Percentiles rank a stretch among this genome's conserved stretches.
These are phyloP conservation scores for Posidonia oceanica DNA, from an alignment of 116 monocot species.

Conservation along the genomic window DNA sequence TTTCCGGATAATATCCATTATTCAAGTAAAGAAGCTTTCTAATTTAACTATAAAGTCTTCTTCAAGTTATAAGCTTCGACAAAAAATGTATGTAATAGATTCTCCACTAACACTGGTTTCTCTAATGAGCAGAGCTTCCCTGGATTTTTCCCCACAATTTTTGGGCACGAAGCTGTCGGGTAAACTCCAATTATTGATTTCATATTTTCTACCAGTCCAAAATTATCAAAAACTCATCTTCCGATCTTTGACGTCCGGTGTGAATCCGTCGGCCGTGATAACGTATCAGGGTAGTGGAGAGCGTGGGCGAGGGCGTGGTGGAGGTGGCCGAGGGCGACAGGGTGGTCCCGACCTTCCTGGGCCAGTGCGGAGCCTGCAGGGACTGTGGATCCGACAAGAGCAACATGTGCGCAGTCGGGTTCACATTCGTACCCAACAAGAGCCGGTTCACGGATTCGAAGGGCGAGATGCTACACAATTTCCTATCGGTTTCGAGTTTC, in stretches of 20 bases:
- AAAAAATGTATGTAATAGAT: no score
- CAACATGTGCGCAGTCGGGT: conserved; percentile 42
- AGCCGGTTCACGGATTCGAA: conserved; percentile 28
- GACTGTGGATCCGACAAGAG: conserved; percentile 45
- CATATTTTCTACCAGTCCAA: background rate
- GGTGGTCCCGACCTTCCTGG: conserved; percentile 61
- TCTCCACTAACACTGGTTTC: no score
- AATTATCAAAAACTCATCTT: background rate
- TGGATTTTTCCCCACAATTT: conserved; percentile 39
- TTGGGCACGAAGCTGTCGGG: conserved; percentile 91
- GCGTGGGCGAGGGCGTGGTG: conserved; percentile 67
- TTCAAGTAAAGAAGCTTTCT: background rate
- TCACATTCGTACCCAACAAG: conserved; percentile 13
- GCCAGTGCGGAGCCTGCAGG: conserved; percentile 43
- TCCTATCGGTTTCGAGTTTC: conserved; percentile 71
- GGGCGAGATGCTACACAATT: conserved; percentile 35
- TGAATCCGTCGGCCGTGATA: background rate
- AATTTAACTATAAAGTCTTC: no score
- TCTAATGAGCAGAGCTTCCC: conserved; percentile 20
- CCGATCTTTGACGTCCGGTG: background rate
- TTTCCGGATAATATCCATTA: background rate
- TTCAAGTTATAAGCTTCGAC: no score
- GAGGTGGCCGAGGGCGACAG: conserved; percentile 41
- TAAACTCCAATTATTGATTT: conserved; percentile 5
- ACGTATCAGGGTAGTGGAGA: conserved; percentile 61